A percentile compares a stretch with the other conserved stretches of the same genome.
phyloP scores from a whole-genome alignment of 2,329 filamentous ascomycete genomes.

The Orbilia javanica region DNA sequence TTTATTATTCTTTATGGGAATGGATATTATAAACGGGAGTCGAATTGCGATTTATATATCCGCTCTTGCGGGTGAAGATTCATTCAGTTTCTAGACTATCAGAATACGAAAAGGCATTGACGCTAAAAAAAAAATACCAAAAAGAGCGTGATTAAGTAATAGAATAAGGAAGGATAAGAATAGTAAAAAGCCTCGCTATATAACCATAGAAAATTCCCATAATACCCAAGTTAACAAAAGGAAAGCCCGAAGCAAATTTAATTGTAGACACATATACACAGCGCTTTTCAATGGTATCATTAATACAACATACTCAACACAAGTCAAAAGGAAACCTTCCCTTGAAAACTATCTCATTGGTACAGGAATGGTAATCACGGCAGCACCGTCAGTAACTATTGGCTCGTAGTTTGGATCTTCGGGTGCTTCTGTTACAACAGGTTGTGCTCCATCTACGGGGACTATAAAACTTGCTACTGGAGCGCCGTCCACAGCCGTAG shows the following conservation, averaged over 20 bases:
- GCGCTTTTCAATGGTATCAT: constrained; percentile 47
- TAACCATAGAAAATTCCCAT: neutral
- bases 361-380: constrained; percentile 34
- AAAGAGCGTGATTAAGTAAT: neutral
- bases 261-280: constrained; percentile 3
- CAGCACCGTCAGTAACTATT: constrained; percentile 23
- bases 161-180: constrained; percentile 13
- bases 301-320: constrained; percentile 54
- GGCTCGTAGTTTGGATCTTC: constrained; percentile 36
- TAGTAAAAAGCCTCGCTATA: neutral
- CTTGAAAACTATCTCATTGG: constrained; percentile 7
- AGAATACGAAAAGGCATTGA: constrained; percentile 5
- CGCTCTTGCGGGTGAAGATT: neutral
- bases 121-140: neutral
- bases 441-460: constrained; percentile 32
- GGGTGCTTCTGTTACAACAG: constrained; percentile 4
- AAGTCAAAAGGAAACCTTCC: neutral
- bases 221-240: constrained; percentile 3
- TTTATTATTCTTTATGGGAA: neutral
- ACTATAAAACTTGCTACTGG: constrained; percentile 29
- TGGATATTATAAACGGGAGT: neutral
- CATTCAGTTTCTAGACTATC: neutral
- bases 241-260: constrained; percentile 8
- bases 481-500: neutral
- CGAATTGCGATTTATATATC: constrained; percentile 1